Percentiles rank a stretch among this genome's conserved stretches.
Conservation (phyloP, 352 stramenopile species). For the Phytophthora hibernalis region DNA sequence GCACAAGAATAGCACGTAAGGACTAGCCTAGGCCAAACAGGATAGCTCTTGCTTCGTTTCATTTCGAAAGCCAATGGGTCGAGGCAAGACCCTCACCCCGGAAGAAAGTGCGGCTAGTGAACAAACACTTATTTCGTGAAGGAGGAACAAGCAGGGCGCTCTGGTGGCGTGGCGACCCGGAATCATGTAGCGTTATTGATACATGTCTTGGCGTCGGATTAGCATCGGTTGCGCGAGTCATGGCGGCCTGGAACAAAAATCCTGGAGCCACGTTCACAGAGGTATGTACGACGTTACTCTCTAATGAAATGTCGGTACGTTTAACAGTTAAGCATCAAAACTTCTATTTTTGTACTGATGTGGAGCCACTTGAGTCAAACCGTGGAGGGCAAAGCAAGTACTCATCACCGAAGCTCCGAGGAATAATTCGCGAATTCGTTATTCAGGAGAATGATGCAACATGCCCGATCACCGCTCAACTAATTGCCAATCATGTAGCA, state of each 20-base stretch:
- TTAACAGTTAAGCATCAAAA: slow-evolving; percentile 20
- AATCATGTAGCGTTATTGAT: slow-evolving; percentile 1
- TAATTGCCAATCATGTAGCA: slow-evolving; percentile 11
- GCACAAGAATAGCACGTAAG: no score
- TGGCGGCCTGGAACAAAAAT: slow-evolving; percentile 14
- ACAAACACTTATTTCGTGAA: slow-evolving; percentile 5
- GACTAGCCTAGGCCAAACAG: no score
- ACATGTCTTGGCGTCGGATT: neutral
- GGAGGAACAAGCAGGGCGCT: slow-evolving; percentile 7
- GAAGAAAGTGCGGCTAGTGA: slow-evolving; percentile 7
- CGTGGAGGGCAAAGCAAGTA: slow-evolving; percentile 5
- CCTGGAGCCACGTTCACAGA: slow-evolving; percentile 7
- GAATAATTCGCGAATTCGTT: slow-evolving; percentile 13
- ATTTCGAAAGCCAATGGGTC: no score
- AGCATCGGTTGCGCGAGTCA: slow-evolving; percentile 4
- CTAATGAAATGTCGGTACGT: neutral
- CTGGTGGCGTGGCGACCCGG: neutral
- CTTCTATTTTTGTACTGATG: slow-evolving; percentile 7
- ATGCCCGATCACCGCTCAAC: slow-evolving; percentile 11
- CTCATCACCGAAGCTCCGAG: neutral
- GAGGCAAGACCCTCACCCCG: no score
- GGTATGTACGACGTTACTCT: slow-evolving; percentile 3
- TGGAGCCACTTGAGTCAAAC: slow-evolving; percentile 9
- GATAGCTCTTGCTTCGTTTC: no score
- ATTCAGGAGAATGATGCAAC: slow-evolving; percentile 16